Conservation (phyloP, 495 filamentous ascomycete genomes). For the Aspergillus haitiensis region DNA sequence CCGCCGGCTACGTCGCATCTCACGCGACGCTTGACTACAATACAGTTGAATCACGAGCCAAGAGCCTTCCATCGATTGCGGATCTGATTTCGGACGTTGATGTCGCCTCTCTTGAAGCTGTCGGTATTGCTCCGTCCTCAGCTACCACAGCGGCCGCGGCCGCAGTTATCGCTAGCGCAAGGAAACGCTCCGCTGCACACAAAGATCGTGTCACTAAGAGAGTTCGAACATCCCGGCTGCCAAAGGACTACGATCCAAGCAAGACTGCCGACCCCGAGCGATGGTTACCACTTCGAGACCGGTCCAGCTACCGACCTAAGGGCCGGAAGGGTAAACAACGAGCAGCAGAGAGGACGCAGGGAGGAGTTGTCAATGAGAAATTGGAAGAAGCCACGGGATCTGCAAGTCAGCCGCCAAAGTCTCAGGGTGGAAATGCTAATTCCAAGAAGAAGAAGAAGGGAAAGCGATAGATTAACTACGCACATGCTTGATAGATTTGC, state of each 20-base stretch:
- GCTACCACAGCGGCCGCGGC: conserved; percentile 37
- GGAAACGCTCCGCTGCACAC: conserved; percentile 60
- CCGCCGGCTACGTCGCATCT: conserved; percentile 82
- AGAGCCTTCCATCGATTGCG: conserved; percentile 62
- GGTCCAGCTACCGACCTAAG: conserved; percentile 85
- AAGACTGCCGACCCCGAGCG: conserved; percentile 85
- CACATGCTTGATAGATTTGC: too few species aligned
- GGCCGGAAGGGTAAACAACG: conserved; percentile 87
- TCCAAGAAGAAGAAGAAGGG: conserved; percentile 67
- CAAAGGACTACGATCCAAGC: conserved; percentile 72
- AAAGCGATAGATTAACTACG: conserved; percentile 22
- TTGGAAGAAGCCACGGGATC: conserved; percentile 61
- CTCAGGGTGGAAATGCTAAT: conserved; percentile 41
- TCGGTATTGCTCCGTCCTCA: conserved; percentile 69
- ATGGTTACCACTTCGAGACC: conserved; percentile 87
- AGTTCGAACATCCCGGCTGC: conserved; percentile 64
- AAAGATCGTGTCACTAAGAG: conserved; percentile 59
- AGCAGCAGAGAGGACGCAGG: conserved; percentile 77
- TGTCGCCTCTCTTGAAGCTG: conserved; percentile 65
- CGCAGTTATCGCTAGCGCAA: conserved; percentile 43
- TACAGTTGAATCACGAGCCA: conserved; percentile 59
- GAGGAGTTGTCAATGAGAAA: conserved; percentile 70
- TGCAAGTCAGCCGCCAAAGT: conserved; percentile 44
- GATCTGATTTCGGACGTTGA: conserved; percentile 68
- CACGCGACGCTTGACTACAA: conserved; percentile 66